Conservation (phyloP, 768 basidiomycete species). For the Hebeloma cylindrosporum region DNA sequence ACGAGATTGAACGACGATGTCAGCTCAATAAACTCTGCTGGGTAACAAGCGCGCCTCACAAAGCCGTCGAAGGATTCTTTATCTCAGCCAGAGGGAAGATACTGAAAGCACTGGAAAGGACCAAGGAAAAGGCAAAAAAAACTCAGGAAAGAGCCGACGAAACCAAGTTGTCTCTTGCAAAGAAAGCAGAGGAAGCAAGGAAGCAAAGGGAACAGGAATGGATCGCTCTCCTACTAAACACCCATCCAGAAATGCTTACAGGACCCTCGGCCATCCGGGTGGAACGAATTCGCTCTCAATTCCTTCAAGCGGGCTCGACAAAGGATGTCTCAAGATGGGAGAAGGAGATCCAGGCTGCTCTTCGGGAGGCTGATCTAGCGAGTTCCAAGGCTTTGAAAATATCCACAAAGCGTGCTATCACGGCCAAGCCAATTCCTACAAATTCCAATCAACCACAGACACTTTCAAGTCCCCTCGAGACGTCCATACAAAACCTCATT, state of each 20-base stretch:
- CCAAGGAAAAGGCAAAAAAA: conserved; percentile 32
- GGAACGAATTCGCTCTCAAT: conserved; percentile 53
- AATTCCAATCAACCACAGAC: conserved; percentile 15
- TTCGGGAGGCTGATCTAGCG: conserved; percentile 55
- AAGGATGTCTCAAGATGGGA: conserved; percentile 62
- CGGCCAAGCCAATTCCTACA: conserved; percentile 19
- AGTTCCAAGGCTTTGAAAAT: conserved; percentile 44
- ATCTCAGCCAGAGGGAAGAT: conserved; percentile 38
- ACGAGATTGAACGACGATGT: conserved; percentile 31
- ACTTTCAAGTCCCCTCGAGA: conserved; percentile 10
- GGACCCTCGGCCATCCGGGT: conserved; percentile 51
- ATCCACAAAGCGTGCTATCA: conserved; percentile 22
- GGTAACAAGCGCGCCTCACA: conserved; percentile 55
- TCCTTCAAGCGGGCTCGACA: conserved; percentile 55
- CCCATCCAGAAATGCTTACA: conserved; percentile 55
- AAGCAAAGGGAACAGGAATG: conserved; percentile 63
- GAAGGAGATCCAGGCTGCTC: conserved; percentile 52
- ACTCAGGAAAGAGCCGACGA: conserved; percentile 39
- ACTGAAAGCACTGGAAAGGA: conserved; percentile 43
- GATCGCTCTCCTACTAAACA: conserved; percentile 51
- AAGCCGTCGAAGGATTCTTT: conserved; percentile 48
- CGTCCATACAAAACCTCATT: conserved; percentile 27
- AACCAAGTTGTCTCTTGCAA: conserved; percentile 49
- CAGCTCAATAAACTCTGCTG: conserved; percentile 49
- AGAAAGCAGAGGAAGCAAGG: conserved; percentile 65